Evolutionary conservation across 345 rosid genomes (phyloP).

Genomic region (Gynandropsis gynandra): DNA sequence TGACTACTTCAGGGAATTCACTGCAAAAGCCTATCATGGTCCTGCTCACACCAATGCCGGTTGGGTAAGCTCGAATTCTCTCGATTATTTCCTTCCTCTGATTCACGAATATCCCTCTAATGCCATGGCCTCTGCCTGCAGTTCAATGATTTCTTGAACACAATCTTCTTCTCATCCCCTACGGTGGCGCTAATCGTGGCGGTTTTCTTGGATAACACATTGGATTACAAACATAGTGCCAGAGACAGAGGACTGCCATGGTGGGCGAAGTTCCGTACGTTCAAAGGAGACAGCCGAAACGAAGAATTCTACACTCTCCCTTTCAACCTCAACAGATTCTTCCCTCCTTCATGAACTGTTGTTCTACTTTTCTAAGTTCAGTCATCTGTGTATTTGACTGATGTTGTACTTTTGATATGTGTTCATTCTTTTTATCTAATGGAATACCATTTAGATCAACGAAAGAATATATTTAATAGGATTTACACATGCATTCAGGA

Average conservation of each 20-base stretch:
- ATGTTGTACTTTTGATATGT: conserved; percentile 12
- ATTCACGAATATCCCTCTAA: no score
- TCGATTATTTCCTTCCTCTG: no score
- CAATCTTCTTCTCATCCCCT: conserved; percentile 85
- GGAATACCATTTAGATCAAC: conserved; percentile 3
- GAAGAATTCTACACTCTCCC: conserved; percentile 96
- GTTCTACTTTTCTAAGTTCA: not conserved
- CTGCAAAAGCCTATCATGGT: conserved; percentile 72
- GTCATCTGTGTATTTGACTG: conserved; percentile 8
- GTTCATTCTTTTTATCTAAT: conserved; percentile 14
- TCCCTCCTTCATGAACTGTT: conserved; percentile 64
- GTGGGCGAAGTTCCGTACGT: conserved; percentile 89
- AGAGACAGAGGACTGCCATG: conserved; percentile 92
- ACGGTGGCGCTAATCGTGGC: conserved; percentile 72
- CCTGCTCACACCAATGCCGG: conserved; percentile 84
- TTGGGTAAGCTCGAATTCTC: conserved; percentile 58
- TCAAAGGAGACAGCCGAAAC: conserved; percentile 80
- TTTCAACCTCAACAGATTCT: conserved; percentile 90
- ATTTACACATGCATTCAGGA: conserved; percentile 71
- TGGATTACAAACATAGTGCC: conserved; percentile 80
- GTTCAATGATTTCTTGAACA: conserved; percentile 96
- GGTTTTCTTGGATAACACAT: conserved; percentile 85
- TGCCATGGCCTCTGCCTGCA: no score
- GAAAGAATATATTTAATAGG: not conserved
- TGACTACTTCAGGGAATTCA: conserved; percentile 78